Evolutionary conservation across 345 rosid genomes (phyloP), one percentile per base, ranked within the genome.

Genomic region (Rhodamnia argentea): DNA sequence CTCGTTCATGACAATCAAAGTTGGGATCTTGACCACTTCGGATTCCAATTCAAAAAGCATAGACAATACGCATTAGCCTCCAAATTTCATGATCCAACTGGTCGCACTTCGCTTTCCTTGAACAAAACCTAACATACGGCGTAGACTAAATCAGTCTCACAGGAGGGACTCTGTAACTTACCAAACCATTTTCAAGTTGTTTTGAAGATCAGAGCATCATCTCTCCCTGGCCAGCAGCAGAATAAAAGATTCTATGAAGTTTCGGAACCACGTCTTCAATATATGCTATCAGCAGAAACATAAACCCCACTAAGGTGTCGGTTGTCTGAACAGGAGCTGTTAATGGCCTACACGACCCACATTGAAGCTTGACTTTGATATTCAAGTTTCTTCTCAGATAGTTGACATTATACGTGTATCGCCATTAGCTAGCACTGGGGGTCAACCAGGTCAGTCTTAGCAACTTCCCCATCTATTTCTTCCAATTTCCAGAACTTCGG

Each of bases 321-420:
- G 81, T 37, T 32, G 47, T 57, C 58, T 70, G 81, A 70, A 24
- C 81, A 70, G 76, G 52, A n/a, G 26, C 62, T 14, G 78, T 84
- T 84, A 42, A 84, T 84, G 85, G 78, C 78, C 78, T 44, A 15
- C 85, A 84, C 85, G 85, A 84, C 62, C 76, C 55, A 23, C 10
- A 37, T 37, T 70, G 81, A 70, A 18, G 81, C 47, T 70, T 10
- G 52, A 51, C 52, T 51, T 51, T 51, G 52, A 51, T 51, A 13
- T 51, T 11, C 11, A 51, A 51, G 52, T 12, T 70, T 70, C 81
- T 70, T 10, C 81, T 32, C 26, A 70, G 81, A 37, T 11, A 18
- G 81, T 70, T 70, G 81, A 70, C 47, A 70, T 70, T 37, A 83
- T 83, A 83, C 85, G 85, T 60, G 85, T 70, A 70, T 37, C 37